Conservation (phyloP, 2,329 filamentous ascomycete species). For the Westerdykella sp. region DNA sequence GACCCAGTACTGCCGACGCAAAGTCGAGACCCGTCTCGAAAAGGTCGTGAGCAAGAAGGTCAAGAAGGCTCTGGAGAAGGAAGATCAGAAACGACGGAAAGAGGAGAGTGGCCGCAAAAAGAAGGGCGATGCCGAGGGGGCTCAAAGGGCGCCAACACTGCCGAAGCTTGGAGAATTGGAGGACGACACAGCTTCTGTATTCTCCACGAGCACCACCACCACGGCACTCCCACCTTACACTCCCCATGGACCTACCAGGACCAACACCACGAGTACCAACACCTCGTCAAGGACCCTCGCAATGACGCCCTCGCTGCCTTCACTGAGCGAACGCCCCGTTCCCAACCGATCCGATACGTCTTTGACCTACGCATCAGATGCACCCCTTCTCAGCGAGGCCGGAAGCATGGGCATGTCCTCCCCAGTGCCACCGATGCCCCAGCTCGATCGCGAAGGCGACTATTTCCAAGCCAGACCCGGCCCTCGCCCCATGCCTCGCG, state of each 20-base stretch:
- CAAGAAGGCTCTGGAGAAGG: constrained; percentile 78
- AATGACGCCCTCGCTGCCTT: constrained; percentile 39
- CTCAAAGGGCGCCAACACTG: constrained; percentile 35
- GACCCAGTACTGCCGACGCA: constrained; percentile 79
- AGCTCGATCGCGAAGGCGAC: constrained; percentile 21
- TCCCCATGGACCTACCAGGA: constrained; percentile 49
- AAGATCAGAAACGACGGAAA: constrained; percentile 53
- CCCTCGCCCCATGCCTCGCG: constrained; percentile 12
- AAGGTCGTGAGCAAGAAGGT: constrained; percentile 81
- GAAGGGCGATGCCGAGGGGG: constrained; percentile 35
- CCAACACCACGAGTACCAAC: constrained; percentile 46
- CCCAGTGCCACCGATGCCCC: constrained; percentile 27
- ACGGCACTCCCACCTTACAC: constrained; percentile 44
- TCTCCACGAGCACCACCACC: constrained; percentile 24
- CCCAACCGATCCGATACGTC: constrained; percentile 46
- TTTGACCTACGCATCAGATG: constrained; percentile 54
- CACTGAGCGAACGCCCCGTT: constrained; percentile 35
- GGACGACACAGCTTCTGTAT: constrained; percentile 37
- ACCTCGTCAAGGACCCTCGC: constrained; percentile 13
- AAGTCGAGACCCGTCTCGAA: constrained; percentile 79
- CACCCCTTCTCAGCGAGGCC: constrained; percentile 56
- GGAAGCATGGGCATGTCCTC: constrained; percentile 51
- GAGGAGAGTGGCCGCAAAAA: constrained; percentile 34
- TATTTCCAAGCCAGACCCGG: constrained; percentile 22
- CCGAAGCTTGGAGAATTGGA: constrained; percentile 37